Conservation (phyloP, 139 green algal genomes). For the Volvox africanus region DNA sequence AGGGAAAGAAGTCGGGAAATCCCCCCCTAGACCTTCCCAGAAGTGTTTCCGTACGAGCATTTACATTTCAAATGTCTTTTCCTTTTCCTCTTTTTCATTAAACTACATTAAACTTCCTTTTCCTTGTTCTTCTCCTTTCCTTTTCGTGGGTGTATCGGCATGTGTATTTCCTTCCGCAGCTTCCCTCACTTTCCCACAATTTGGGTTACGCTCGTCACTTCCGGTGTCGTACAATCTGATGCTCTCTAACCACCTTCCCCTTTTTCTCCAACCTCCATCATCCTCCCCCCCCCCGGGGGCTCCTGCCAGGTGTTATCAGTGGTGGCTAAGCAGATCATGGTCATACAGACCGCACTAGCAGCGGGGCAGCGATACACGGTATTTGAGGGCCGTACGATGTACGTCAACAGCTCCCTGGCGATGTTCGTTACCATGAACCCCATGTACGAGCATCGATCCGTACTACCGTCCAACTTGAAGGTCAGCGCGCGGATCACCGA, state of each 20-base stretch:
- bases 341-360: slow-evolving; percentile 54
- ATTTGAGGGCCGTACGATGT: slow-evolving; percentile 59
- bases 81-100: neutral
- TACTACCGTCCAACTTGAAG: slow-evolving; percentile 60
- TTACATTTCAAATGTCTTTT: neutral
- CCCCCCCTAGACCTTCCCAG: neutral
- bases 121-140: neutral
- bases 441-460: slow-evolving; percentile 54
- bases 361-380: slow-evolving; percentile 48
- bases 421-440: slow-evolving; percentile 67
- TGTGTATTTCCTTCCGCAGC: too few relatives aligned
- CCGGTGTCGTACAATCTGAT: too few relatives aligned
- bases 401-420: slow-evolving; percentile 50
- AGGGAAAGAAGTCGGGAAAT: neutral
- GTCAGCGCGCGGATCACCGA: neutral
- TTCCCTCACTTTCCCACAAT: too few relatives aligned
- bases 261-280: too few relatives aligned
- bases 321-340: slow-evolving; percentile 67
- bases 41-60: neutral
- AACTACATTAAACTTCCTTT: too few relatives aligned
- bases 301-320: slow-evolving; percentile 77
- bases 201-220: too few relatives aligned
- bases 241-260: too few relatives aligned
- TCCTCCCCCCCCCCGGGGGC: too few relatives aligned
- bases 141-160: neutral